These are phyloP conservation scores for Aspergillus neotritici DNA, from an alignment of 2,329 filamentous ascomycete species.

Conservation along the genomic window DNA sequence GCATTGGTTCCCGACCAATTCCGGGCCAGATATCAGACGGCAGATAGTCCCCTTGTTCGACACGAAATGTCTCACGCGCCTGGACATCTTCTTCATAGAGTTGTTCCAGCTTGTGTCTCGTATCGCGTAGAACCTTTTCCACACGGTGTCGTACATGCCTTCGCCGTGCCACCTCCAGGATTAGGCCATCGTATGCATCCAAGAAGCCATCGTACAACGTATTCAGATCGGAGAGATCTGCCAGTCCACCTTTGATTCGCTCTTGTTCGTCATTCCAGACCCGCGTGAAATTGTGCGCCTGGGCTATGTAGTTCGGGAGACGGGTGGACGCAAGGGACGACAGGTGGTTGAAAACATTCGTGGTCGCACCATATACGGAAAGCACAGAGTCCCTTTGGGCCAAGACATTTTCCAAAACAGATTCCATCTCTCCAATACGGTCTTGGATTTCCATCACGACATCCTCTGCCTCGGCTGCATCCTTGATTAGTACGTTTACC, in stretches of 20 bases:
- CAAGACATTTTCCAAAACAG: conserved; percentile 58
- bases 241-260: conserved; percentile 61
- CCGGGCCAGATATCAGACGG: conserved; percentile 84
- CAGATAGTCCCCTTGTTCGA: conserved; percentile 78
- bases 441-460: conserved; percentile 66
- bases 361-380: conserved; percentile 52
- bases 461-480: conserved; percentile 56
- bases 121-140: conserved; percentile 67
- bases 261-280: conserved; percentile 70
- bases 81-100: conserved; percentile 67
- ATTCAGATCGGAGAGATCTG: conserved; percentile 69
- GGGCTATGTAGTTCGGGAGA: conserved; percentile 50
- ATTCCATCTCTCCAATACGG: conserved; percentile 70
- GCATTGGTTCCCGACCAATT: conserved; percentile 55
- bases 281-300: conserved; percentile 43
- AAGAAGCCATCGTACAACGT: conserved; percentile 86
- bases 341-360: conserved; percentile 60
- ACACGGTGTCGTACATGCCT: conserved; percentile 68
- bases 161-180: conserved; percentile 76
- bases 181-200: conserved; percentile 73
- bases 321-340: conserved; percentile 59
- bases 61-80: conserved; percentile 70
- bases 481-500: conserved; percentile 63
- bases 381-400: conserved; percentile 57
- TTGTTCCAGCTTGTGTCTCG: conserved; percentile 68